phyloP scores from a whole-genome alignment of 1,139 yeast species.

The Blastobotrys buckinghamii region DNA sequence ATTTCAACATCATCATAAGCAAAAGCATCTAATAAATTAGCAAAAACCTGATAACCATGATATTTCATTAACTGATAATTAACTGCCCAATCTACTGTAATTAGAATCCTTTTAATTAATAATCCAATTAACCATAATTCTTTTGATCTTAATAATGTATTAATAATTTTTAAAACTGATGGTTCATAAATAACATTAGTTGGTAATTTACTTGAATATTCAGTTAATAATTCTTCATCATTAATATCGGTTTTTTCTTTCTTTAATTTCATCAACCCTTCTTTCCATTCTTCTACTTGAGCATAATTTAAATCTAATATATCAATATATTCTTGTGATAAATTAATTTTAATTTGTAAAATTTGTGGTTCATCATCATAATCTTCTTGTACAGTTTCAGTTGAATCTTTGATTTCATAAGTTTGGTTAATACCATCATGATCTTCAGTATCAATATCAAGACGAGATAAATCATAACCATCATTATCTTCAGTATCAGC shows the following conservation, averaged over 20 bases:
- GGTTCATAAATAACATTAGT: constrained; percentile 46
- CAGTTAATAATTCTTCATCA: constrained; percentile 15
- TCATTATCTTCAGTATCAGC: no score
- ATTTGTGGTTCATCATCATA: constrained; percentile 34
- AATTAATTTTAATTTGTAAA: constrained; percentile 37
- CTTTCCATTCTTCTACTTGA: constrained; percentile 8
- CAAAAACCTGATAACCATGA: constrained; percentile 83
- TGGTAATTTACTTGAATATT: constrained; percentile 34
- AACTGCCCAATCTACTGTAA: constrained; percentile 50
- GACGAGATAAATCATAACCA: neutral
- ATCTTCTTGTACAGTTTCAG: constrained; percentile 25
- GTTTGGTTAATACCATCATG: constrained; percentile 41
- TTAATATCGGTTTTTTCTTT: constrained; percentile 17
- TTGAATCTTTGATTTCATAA: no score
- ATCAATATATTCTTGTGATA: constrained; percentile 14
- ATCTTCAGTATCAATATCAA: constrained; percentile 26
- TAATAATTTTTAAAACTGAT: constrained; percentile 70
- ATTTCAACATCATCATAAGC: constrained; percentile 25
- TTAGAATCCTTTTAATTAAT: constrained; percentile 59
- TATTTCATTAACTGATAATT: constrained; percentile 60
- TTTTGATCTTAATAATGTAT: constrained; percentile 73
- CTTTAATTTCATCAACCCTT: neutral
- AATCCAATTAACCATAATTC: constrained; percentile 49
- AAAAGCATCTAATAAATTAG: constrained; percentile 44
- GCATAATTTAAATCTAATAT: constrained; percentile 1